phyloP scores from a whole-genome alignment of 2,329 filamentous ascomycete species.

The Cercospora berteroae region DNA sequence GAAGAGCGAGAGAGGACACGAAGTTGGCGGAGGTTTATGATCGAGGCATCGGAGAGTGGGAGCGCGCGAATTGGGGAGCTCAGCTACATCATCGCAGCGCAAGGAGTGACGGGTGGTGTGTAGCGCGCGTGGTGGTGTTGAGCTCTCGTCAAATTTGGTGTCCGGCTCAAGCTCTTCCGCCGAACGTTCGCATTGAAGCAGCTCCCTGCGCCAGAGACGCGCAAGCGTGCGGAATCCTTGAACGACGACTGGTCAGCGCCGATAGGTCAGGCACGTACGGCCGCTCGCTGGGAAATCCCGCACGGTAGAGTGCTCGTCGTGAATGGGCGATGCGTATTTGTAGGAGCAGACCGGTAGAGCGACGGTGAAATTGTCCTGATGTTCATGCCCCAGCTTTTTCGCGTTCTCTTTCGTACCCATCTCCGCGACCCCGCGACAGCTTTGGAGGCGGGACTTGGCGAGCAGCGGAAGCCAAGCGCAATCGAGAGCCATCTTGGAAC shows the following conservation, averaged over 20 bases:
- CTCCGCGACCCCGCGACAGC: not conserved
- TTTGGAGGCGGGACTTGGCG: not conserved
- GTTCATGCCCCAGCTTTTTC: not conserved
- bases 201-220: not conserved
- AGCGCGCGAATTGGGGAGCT: not conserved
- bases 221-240: conserved; percentile 1
- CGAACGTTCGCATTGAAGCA: conserved; percentile 10
- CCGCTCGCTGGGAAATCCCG: not conserved
- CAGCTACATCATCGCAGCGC: conserved; percentile 1
- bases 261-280: not conserved
- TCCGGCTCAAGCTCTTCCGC: conserved; percentile 5
- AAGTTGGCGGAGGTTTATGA: not conserved
- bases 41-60: conserved; percentile 10
- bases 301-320: not conserved
- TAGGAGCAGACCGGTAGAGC: not conserved
- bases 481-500: not conserved
- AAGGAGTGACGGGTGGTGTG: conserved; percentile 6
- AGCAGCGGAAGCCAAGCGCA: not conserved
- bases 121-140: conserved; percentile 10
- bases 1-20: not conserved
- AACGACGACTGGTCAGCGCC: conserved; percentile 1
- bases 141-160: conserved; percentile 10
- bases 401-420: not conserved
- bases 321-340: not conserved
- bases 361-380: not conserved